Evolutionary conservation across 2,329 filamentous ascomycete genomes (phyloP).

Genomic region (Botrytis galanthina): DNA sequence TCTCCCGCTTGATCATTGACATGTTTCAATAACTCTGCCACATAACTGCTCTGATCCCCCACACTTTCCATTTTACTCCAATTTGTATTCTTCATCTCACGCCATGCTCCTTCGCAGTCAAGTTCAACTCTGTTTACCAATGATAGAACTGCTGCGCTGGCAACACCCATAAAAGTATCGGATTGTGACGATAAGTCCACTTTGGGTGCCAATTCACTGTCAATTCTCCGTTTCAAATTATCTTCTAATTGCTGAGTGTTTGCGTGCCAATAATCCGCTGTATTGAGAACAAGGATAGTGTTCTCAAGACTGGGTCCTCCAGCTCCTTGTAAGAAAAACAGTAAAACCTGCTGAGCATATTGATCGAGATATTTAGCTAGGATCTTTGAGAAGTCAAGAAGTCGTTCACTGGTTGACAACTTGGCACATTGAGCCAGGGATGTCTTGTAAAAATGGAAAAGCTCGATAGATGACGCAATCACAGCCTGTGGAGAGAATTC

Average conservation of each 20-base stretch:
- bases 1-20: constrained; percentile 71
- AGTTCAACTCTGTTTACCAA: constrained; percentile 81
- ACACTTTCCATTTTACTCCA: constrained; percentile 94
- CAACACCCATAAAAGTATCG: constrained; percentile 93
- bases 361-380: constrained; percentile 93
- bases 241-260: constrained; percentile 94
- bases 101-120: constrained; percentile 82
- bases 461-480: constrained; percentile 88
- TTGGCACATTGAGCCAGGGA: constrained; percentile 94
- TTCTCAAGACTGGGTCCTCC: constrained; percentile 65
- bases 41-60: constrained; percentile 90
- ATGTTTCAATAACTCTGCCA: constrained; percentile 73
- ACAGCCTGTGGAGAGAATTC: constrained; percentile 90
- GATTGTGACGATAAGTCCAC: constrained; percentile 92
- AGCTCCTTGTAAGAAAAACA: constrained; percentile 59
- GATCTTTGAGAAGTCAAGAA: constrained; percentile 80
- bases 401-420: constrained; percentile 82
- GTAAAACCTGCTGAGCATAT: constrained; percentile 88
- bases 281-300: constrained; percentile 84
- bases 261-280: constrained; percentile 93
- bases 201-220: constrained; percentile 68
- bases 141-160: constrained; percentile 78
- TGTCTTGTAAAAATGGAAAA: constrained; percentile 95
- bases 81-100: constrained; percentile 94
- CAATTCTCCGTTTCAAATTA: constrained; percentile 87